These are phyloP conservation scores for Lepidium campestre DNA, from an alignment of 441 rosid species.

Conservation along the genomic window DNA sequence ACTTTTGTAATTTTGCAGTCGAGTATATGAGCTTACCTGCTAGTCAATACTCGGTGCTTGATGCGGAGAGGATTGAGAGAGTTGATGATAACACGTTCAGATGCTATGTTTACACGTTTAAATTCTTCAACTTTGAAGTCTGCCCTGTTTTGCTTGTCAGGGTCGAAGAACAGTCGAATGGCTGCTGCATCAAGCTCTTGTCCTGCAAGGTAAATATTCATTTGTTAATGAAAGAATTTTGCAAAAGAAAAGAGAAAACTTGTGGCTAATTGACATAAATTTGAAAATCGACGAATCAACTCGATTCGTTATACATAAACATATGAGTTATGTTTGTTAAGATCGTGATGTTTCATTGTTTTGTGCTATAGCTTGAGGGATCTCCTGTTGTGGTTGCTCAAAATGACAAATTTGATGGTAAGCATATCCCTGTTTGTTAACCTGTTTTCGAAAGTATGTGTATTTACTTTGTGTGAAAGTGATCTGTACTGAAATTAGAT, in stretches of 20 bases:
- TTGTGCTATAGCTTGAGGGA: slow-evolving; percentile 72
- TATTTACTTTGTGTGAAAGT: slow-evolving; percentile 3
- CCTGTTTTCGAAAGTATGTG: background rate
- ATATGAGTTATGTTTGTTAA: background rate
- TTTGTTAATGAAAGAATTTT: background rate
- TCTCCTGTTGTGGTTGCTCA: slow-evolving; percentile 84
- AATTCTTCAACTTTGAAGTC: slow-evolving; percentile 80
- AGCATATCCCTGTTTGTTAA: slow-evolving; percentile 21
- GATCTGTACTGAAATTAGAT: background rate
- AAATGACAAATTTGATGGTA: slow-evolving; percentile 92
- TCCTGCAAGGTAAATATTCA: slow-evolving; percentile 65
- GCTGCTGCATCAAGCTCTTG: slow-evolving; percentile 85
- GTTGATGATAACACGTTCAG: slow-evolving; percentile 80
- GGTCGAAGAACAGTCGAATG: slow-evolving; percentile 80
- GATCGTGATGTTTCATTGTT: slow-evolving; percentile 12
- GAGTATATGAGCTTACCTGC: slow-evolving; percentile 98
- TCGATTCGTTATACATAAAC: too few relatives aligned
- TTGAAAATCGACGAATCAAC: background rate
- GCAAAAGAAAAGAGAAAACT: background rate
- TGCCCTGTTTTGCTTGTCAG: slow-evolving; percentile 88
- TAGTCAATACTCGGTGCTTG: slow-evolving; percentile 94
- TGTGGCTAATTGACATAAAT: background rate
- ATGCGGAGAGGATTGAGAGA: slow-evolving; percentile 96
- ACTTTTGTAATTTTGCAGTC: slow-evolving; percentile 27
- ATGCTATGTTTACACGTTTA: slow-evolving; percentile 77